Evolutionary conservation across 1,139 yeast genomes (phyloP).

Genomic region (Debaryomycetaceae sp.): DNA sequence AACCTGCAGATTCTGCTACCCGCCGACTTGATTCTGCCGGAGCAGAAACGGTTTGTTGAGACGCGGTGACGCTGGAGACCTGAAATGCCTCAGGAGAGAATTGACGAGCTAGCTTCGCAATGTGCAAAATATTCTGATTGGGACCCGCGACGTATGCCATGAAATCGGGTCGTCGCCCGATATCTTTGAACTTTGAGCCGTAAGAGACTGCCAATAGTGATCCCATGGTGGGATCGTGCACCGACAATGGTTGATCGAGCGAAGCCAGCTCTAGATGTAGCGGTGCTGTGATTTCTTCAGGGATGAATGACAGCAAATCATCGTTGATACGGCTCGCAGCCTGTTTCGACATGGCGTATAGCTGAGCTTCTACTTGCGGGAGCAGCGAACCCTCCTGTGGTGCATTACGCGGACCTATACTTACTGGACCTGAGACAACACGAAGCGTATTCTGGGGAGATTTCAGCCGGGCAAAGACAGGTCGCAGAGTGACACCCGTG

Average conservation of each 20-base stretch:
- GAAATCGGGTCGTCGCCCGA: background rate
- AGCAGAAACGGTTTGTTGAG: too few relatives aligned
- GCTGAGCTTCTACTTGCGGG: background rate
- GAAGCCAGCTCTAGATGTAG: background rate
- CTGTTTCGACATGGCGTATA: too few relatives aligned
- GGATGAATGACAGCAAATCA: background rate
- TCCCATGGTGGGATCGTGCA: background rate
- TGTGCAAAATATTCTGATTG: background rate
- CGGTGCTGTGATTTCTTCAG: background rate
- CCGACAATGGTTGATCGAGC: background rate
- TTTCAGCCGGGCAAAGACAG: background rate
- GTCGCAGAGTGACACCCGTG: too few relatives aligned
- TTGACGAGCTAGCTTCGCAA: background rate
- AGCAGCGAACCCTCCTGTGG: background rate
- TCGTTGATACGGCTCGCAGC: background rate
- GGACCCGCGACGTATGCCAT: background rate
- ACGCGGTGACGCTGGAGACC: too few relatives aligned
- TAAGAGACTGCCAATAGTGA: background rate
- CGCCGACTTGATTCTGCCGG: too few relatives aligned
- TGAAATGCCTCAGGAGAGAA: conserved; percentile 3
- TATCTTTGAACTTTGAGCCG: background rate
- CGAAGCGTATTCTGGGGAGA: background rate
- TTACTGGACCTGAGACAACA: too few relatives aligned
- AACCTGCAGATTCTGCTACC: too few relatives aligned
- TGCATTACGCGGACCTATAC: background rate